A percentile compares a stretch with the other conserved stretches of the same genome.
phyloP scores from a whole-genome alignment of 73 alveolate species.

The Symbiodinium natans region DNA sequence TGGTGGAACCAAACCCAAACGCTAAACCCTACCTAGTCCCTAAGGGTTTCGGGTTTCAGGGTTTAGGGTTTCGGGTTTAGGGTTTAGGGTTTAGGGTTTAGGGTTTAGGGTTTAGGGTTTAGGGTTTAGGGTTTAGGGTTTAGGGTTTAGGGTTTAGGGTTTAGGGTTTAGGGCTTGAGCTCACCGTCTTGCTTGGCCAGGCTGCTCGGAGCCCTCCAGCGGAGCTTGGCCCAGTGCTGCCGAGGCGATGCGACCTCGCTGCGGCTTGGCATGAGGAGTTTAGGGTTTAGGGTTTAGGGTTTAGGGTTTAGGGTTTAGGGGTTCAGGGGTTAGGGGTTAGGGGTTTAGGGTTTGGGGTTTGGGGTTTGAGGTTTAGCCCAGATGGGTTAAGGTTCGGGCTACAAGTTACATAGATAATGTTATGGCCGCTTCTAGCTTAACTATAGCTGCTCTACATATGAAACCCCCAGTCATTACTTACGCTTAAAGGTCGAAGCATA shows the following conservation, averaged over 20 bases:
- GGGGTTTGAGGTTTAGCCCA: too few relatives aligned
- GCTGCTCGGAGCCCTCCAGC: conserved; percentile 40
- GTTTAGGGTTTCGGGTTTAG: not conserved
- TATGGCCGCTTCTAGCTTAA: too few relatives aligned
- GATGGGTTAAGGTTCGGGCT: too few relatives aligned
- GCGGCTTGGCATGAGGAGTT: not conserved
- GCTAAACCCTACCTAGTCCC: too few relatives aligned
- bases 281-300: not conserved
- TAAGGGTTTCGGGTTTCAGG: not conserved
- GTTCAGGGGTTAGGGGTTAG: too few relatives aligned
- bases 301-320: not conserved
- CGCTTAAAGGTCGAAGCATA: too few relatives aligned
- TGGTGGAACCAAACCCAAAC: too few relatives aligned
- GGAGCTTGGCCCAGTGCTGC: conserved; percentile 85
- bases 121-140: not conserved
- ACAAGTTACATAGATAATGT: too few relatives aligned
- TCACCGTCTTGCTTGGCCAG: not conserved
- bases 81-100: not conserved
- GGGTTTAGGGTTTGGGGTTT: not conserved
- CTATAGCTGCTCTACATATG: too few relatives aligned
- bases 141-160: not conserved
- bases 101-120: not conserved
- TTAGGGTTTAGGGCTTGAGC: not conserved
- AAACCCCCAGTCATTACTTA: too few relatives aligned
- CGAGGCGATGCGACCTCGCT: conserved; percentile 65